Percentiles rank a stretch among this genome's conserved stretches.
phyloP scores from a whole-genome alignment of 305 asterid species.

The Fraxinus velutina region DNA sequence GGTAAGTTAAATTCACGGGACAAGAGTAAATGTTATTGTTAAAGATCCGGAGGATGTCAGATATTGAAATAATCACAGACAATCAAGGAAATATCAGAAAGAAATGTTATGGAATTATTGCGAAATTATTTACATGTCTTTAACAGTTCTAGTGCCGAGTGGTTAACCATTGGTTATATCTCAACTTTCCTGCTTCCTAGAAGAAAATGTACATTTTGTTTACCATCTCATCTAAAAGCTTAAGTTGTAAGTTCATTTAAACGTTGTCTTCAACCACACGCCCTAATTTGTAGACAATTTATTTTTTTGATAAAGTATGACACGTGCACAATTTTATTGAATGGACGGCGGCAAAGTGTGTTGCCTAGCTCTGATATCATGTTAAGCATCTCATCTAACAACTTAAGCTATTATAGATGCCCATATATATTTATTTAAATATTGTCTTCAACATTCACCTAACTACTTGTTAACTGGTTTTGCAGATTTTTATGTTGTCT shows the following conservation, averaged over 20 bases:
- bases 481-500: conserved; percentile 77
- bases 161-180: neutral
- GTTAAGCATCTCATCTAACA: neutral
- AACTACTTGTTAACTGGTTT: conserved; percentile 24
- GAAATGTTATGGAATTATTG: neutral
- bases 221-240: neutral
- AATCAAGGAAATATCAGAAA: neutral
- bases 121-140: neutral
- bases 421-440: neutral
- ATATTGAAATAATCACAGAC: neutral
- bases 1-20: conserved; percentile 45
- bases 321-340: neutral
- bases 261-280: neutral
- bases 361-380: neutral
- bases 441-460: neutral
- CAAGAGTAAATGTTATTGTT: conserved; percentile 9
- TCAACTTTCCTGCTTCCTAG: neutral
- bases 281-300: neutral
- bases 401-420: neutral
- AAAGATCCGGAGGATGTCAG: neutral
- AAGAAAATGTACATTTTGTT: conserved; percentile 2
- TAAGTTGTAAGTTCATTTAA: neutral
- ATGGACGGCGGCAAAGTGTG: neutral
- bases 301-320: neutral
- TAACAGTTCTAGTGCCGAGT: neutral